Evolutionary conservation across 306 rosid species (phyloP).

Genomic region (Cucurbita maxima): DNA sequence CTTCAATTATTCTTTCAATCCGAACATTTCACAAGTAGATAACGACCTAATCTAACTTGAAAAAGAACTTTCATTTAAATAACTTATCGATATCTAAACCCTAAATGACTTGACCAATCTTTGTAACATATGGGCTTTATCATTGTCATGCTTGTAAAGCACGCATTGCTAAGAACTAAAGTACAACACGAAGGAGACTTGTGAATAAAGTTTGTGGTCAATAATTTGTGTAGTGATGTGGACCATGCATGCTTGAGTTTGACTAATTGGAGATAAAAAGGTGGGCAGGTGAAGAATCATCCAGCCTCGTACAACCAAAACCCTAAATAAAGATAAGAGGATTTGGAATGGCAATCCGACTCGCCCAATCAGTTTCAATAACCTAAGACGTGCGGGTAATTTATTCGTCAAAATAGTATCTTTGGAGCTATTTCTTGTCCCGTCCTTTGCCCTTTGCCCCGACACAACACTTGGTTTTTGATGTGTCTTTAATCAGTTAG

Average conservation of each 20-base stretch:
- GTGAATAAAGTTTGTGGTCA: neutral
- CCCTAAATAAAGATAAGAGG: slow-evolving; percentile 1
- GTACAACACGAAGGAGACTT: neutral
- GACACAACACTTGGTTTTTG: no score
- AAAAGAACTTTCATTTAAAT: no score
- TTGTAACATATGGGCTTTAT: neutral
- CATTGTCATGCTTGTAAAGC: neutral
- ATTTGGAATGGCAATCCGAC: slow-evolving; percentile 15
- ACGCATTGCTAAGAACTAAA: neutral
- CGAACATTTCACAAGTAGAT: neutral
- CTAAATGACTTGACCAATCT: no score
- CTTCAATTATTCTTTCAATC: neutral
- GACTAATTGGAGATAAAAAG: neutral
- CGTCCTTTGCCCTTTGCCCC: no score
- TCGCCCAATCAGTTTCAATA: slow-evolving; percentile 44
- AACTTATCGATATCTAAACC: no score
- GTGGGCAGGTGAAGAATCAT: neutral
- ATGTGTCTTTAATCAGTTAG: no score
- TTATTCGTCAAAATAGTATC: no score
- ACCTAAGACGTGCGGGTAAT: no score
- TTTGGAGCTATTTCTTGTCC: no score
- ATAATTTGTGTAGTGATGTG: neutral
- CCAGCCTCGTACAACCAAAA: neutral
- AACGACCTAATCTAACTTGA: neutral
- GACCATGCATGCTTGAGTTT: neutral